phyloP scores from a whole-genome alignment of 2,329 filamentous ascomycete genomes.

The Diplocarpon mali region DNA sequence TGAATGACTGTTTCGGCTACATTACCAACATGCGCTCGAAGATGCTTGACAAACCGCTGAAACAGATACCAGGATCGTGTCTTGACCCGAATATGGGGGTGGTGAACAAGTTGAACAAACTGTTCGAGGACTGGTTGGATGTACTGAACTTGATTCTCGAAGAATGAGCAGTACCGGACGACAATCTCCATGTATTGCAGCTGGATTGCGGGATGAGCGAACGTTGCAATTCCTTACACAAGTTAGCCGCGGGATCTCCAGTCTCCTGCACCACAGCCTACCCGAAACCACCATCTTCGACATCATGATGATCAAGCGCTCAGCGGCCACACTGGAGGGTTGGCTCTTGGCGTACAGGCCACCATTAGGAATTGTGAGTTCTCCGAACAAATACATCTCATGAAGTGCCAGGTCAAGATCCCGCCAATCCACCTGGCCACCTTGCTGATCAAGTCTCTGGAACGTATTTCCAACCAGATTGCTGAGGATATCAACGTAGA shows the following conservation, averaged over 20 bases:
- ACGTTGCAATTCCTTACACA: slow-evolving; percentile 63
- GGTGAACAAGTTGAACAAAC: slow-evolving; percentile 84
- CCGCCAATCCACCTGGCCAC: slow-evolving; percentile 76
- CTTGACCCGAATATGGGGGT: slow-evolving; percentile 75
- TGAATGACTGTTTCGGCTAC: slow-evolving; percentile 86
- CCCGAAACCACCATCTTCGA: slow-evolving; percentile 86
- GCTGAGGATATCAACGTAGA: slow-evolving; percentile 83
- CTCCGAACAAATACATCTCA: slow-evolving; percentile 93
- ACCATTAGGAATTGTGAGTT: slow-evolving; percentile 80
- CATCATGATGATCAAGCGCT: slow-evolving; percentile 86
- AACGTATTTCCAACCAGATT: slow-evolving; percentile 84
- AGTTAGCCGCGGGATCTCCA: slow-evolving; percentile 17
- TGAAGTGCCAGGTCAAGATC: slow-evolving; percentile 88
- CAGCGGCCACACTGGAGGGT: slow-evolving; percentile 67
- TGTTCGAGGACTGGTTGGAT: slow-evolving; percentile 83
- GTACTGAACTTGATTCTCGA: slow-evolving; percentile 70
- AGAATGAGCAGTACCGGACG: slow-evolving; percentile 85
- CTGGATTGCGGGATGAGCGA: slow-evolving; percentile 82
- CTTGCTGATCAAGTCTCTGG: slow-evolving; percentile 62
- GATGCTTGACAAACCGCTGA: slow-evolving; percentile 79
- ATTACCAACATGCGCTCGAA: slow-evolving; percentile 74
- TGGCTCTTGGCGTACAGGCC: slow-evolving; percentile 79
- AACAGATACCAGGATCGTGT: slow-evolving; percentile 96
- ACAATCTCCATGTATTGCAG: slow-evolving; percentile 98
- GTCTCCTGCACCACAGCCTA: slow-evolving; percentile 29